These are phyloP conservation scores for Plantago elongata DNA, from an alignment of 257 asterid species.

Conservation along the genomic window DNA sequence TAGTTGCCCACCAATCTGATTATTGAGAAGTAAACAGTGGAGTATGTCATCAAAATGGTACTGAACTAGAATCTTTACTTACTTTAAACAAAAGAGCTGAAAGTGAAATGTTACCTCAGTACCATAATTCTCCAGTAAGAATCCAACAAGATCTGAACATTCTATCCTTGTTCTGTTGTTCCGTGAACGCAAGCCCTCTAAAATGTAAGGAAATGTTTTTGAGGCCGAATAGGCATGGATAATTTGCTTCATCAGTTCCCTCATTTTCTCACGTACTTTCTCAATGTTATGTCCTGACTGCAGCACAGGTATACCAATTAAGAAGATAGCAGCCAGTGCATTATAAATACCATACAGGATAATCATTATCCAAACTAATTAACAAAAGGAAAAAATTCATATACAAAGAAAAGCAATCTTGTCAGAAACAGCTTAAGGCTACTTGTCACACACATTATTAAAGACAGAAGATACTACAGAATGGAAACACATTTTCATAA, in stretches of 20 bases:
- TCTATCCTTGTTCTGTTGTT: conserved; percentile 93
- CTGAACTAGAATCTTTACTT: too few relatives aligned
- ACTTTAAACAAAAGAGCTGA: too few relatives aligned
- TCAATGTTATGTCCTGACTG: conserved; percentile 99
- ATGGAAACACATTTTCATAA: conserved; percentile 7
- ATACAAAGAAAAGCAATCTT: too few relatives aligned
- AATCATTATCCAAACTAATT: neutral
- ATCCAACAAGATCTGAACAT: conserved; percentile 90
- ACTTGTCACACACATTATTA: neutral
- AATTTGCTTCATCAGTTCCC: conserved; percentile 82
- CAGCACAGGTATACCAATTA: conserved; percentile 21
- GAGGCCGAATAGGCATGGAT: conserved; percentile 74
- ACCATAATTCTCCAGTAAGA: conserved; percentile 79
- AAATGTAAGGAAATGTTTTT: conserved; percentile 80
- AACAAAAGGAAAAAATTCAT: neutral
- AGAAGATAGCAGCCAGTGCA: conserved; percentile 1
- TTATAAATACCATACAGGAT: neutral
- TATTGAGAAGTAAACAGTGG: conserved; percentile 14
- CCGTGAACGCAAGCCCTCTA: conserved; percentile 96
- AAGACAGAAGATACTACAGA: conserved; percentile 7
- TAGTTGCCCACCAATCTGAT: conserved; percentile 77
- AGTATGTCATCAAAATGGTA: neutral
- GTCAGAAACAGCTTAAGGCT: too few relatives aligned
- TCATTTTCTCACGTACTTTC: conserved; percentile 88
- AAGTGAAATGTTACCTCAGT: conserved; percentile 49